Evolutionary conservation across 768 basidiomycete species (phyloP).

Genomic region (Amanita thiersii): DNA sequence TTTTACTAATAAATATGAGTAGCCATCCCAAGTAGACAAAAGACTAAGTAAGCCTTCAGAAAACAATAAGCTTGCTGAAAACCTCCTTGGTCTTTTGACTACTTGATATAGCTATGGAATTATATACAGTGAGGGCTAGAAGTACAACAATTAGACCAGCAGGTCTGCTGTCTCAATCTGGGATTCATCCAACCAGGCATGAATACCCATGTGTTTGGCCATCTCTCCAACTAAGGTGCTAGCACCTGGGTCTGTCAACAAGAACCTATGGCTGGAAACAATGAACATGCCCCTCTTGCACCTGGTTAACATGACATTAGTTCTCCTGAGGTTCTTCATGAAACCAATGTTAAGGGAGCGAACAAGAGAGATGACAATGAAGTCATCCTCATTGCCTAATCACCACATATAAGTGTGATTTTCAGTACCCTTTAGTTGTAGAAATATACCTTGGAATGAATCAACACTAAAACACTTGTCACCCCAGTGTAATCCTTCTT

Average conservation of each 20-base stretch:
- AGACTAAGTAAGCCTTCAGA: slow-evolving; percentile 5
- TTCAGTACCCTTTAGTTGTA: too few relatives aligned
- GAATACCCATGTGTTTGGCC: slow-evolving; percentile 24
- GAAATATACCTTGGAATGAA: slow-evolving; percentile 64
- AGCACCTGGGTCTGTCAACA: slow-evolving; percentile 44
- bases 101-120: slow-evolving; percentile 3
- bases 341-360: slow-evolving; percentile 58
- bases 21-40: slow-evolving; percentile 2
- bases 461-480: slow-evolving; percentile 82
- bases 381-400: slow-evolving; percentile 77
- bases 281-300: slow-evolving; percentile 78
- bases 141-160: slow-evolving; percentile 2
- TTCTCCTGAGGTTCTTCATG: slow-evolving; percentile 51
- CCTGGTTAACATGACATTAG: slow-evolving; percentile 85
- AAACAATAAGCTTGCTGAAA: background rate
- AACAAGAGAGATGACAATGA: slow-evolving; percentile 66
- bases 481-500: slow-evolving; percentile 44
- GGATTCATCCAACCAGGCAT: slow-evolving; percentile 29
- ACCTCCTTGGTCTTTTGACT: slow-evolving; percentile 1
- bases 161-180: slow-evolving; percentile 31
- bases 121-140: slow-evolving; percentile 3
- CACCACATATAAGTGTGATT: slow-evolving; percentile 6
- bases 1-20: background rate
- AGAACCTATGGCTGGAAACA: slow-evolving; percentile 51
- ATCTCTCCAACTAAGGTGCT: slow-evolving; percentile 37